These are phyloP conservation scores for Pseudopediastrum boryanum DNA, from an alignment of 139 green algal species.

Conservation along the genomic window DNA sequence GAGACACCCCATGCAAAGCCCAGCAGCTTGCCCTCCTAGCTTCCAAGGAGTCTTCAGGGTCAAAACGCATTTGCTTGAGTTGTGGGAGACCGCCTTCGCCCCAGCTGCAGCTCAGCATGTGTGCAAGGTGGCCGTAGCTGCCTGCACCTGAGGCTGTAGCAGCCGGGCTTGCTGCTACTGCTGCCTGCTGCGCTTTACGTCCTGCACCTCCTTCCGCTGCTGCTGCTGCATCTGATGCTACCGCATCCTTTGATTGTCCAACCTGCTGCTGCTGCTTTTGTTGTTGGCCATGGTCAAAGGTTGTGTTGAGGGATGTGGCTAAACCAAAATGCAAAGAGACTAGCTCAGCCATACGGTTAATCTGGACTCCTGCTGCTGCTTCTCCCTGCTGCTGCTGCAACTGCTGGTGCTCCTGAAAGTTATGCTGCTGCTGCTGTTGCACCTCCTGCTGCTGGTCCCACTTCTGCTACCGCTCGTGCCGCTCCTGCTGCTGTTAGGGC, in stretches of 20 bases:
- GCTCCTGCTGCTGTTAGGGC: not conserved
- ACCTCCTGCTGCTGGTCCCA: slow-evolving; percentile 9
- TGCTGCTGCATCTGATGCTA: not conserved
- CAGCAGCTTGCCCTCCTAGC: no score
- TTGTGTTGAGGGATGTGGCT: not conserved
- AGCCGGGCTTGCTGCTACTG: not conserved
- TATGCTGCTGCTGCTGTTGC: slow-evolving; percentile 1
- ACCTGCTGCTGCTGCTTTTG: slow-evolving; percentile 58
- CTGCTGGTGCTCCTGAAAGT: not conserved
- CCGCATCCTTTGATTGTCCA: slow-evolving; percentile 55
- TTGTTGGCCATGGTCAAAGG: not conserved
- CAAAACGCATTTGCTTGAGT: no score
- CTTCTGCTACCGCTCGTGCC: not conserved
- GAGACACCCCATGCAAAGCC: no score
- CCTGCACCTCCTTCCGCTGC: not conserved
- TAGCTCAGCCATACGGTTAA: not conserved
- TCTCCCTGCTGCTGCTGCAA: no score
- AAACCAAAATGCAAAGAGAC: not conserved
- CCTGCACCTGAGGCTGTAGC: not conserved
- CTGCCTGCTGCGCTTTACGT: slow-evolving; percentile 2
- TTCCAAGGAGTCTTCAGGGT: no score
- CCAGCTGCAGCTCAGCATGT: no score
- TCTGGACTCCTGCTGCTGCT: slow-evolving; percentile 15
- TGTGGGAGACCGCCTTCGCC: no score
- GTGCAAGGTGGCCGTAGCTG: no score